Evolutionary conservation across 2,329 filamentous ascomycete species (phyloP).

Genomic region (Nannizziopsis barbatae): DNA sequence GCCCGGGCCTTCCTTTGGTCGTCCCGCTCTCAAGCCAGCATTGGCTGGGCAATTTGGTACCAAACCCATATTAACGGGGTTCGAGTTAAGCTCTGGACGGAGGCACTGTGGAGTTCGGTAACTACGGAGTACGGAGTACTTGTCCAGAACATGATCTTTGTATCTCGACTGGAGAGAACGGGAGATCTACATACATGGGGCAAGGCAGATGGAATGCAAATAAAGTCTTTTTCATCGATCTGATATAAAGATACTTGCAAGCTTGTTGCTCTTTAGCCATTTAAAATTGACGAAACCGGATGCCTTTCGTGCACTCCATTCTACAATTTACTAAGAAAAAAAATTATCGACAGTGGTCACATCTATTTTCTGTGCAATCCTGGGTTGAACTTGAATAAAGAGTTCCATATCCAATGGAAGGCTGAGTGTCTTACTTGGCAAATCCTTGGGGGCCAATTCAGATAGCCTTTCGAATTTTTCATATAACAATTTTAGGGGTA

Average conservation of each 20-base stretch:
- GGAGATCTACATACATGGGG: slow-evolving; percentile 10
- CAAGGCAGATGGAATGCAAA: slow-evolving; percentile 8
- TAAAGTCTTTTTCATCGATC: slow-evolving; percentile 6
- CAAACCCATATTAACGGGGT: not conserved
- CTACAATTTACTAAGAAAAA: no score
- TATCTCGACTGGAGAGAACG: slow-evolving; percentile 8
- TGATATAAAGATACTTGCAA: not conserved
- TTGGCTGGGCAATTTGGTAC: not conserved
- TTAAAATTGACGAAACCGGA: not conserved
- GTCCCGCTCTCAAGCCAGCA: no score
- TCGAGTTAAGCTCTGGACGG: not conserved
- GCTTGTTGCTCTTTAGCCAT: not conserved
- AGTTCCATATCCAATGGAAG: not conserved
- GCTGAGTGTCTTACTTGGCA: not conserved
- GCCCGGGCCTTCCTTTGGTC: no score
- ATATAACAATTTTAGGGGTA: no score
- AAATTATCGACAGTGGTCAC: no score
- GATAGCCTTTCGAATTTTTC: not conserved
- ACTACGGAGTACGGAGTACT: not conserved
- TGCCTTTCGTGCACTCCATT: not conserved
- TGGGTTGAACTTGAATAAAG: no score
- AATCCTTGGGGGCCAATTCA: not conserved
- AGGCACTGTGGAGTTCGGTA: not conserved
- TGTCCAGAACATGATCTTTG: slow-evolving; percentile 5
- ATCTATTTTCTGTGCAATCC: no score